Conservation (phyloP, 2,329 filamentous ascomycete species). For the Fusarium tanahbumbuense region DNA sequence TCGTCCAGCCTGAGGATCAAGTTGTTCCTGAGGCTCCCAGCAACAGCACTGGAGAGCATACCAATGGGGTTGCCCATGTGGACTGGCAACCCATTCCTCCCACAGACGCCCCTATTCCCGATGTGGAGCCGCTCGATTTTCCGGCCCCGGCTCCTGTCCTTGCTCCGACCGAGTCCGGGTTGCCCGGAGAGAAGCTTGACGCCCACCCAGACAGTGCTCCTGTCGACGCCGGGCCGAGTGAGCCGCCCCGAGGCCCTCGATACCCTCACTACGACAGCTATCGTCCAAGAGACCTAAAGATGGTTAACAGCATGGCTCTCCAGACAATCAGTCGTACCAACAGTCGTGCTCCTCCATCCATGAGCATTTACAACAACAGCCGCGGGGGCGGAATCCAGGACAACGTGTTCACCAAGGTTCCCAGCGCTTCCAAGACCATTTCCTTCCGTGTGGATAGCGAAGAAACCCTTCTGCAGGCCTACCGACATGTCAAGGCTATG, state of each 20-base stretch:
- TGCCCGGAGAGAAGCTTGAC: no score
- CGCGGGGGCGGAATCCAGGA: conserved; percentile 9
- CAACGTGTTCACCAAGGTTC: conserved; percentile 19
- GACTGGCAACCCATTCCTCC: no score
- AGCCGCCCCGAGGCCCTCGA: not conserved
- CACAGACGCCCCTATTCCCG: no score
- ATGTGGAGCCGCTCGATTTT: no score
- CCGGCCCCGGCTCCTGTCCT: no score
- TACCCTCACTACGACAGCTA: not conserved
- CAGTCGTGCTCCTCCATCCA: not conserved
- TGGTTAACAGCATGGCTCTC: conserved; percentile 18
- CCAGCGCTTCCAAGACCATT: not conserved
- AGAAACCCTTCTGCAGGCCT: conserved; percentile 12
- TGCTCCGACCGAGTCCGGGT: no score
- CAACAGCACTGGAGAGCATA: not conserved
- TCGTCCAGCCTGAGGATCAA: not conserved
- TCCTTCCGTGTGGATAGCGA: conserved; percentile 18
- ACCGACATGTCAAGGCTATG: conserved; percentile 23
- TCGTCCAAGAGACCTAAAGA: not conserved
- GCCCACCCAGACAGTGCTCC: no score
- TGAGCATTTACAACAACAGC: conserved; percentile 20
- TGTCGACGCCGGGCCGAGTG: not conserved
- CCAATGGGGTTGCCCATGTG: not conserved
- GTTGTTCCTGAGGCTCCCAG: not conserved
- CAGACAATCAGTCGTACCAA: not conserved